Conservation (phyloP, 257 asterid species). For the Coffea canephora region DNA sequence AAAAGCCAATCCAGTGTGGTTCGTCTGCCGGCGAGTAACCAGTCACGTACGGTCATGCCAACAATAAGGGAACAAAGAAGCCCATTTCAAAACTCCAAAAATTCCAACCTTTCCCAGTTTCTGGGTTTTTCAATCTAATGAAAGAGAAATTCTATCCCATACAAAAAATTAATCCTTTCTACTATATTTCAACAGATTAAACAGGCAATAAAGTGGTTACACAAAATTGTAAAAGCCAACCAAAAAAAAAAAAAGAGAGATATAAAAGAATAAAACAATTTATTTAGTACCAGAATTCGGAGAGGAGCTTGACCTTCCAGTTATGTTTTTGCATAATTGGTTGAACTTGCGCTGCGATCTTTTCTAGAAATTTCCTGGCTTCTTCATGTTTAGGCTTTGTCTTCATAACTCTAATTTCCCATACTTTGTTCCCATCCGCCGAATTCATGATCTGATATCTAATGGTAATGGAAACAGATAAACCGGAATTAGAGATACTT, state of each 20-base stretch:
- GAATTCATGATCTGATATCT: conserved; percentile 36
- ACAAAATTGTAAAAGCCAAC: too few relatives aligned
- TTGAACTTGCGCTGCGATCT: conserved; percentile 79
- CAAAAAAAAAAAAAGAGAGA: too few relatives aligned
- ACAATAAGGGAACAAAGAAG: too few relatives aligned
- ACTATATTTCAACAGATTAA: not conserved
- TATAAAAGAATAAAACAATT: too few relatives aligned
- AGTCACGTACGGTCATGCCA: too few relatives aligned
- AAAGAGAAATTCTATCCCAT: not conserved
- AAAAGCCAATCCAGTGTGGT: too few relatives aligned
- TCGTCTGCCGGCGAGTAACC: too few relatives aligned
- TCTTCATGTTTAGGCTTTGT: conserved; percentile 67
- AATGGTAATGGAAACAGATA: too few relatives aligned
- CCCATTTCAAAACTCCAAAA: not conserved
- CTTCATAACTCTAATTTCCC: conserved; percentile 82
- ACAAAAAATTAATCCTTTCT: not conserved
- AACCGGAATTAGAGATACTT: too few relatives aligned
- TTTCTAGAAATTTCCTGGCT: conserved; percentile 64
- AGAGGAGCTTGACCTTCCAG: conserved; percentile 88
- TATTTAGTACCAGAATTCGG: conserved; percentile 64
- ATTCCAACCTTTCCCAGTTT: not conserved
- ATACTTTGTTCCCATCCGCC: conserved; percentile 68
- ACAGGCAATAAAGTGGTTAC: not conserved
- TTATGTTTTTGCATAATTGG: conserved; percentile 90
- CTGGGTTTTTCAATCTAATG: not conserved